Base-by-base conservation (phyloP, 2,329 filamentous ascomycete genomes). In the Arthrobotrys iridis region DNA sequence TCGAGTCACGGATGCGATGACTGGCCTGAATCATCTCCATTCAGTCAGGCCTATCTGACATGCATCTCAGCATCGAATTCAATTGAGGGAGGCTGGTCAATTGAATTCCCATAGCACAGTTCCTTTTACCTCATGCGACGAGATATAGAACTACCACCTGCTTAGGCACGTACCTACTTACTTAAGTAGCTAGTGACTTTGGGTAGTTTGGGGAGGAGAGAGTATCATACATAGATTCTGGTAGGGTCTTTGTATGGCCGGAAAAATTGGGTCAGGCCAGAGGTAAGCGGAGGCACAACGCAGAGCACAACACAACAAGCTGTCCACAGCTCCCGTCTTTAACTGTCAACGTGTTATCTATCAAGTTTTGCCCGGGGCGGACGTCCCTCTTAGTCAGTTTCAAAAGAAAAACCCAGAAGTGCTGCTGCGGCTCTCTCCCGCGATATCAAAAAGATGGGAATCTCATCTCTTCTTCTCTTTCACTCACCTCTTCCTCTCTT, bases 341-440 rank as follows among this genome's bases (percentile, higher is more conserved):
- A n/a, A 50, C 45, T 60, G 70, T 74, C 70, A 74, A 74, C 70
- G 70, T 74, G 70, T 74, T 74, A 55, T 60, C 68, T 65, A 60
- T 37, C 15, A 22, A 10, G 18, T 10, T 10, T 43, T 66, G 40
- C n/a, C 46, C 33, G 26, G 28, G 41, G 10, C 20, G 18, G 18
- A 22, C 20, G 40, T 10, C 18, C 10, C 4, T 28, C 26, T 24
- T 18, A 28, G 41, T 4, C 43, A 6, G 43, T 22, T 6, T 45
- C 6, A 18, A 24, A 50, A 50, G 45, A n/a, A 43, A 30, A 13
- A 28, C 18, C 26, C 15, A 55, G 11, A 10, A 30, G 55, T n/a
- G 28, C 55, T 24, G 22, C 28, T 28, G 30, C 18, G 26, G 45
- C 30, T 35, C 50, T 55, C 10, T 33, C 28, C 28, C 50, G 50